Base-by-base conservation (phyloP, 176 grass and related monocot species). In the Chloris gayana region DNA sequence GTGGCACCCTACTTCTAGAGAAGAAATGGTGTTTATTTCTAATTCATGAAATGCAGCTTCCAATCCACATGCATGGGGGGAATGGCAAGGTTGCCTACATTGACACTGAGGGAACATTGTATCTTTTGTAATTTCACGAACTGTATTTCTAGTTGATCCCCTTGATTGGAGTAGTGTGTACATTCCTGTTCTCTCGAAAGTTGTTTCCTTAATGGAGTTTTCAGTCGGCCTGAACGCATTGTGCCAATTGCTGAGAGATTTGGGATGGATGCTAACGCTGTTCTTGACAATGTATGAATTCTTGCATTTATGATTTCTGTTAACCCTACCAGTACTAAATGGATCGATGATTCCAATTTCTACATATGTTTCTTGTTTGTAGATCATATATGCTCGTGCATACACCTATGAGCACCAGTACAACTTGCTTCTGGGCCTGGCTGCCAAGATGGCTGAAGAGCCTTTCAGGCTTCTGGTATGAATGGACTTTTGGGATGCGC, bases 331-430 rank as follows among this genome's bases (percentile, higher is more conserved):
- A 62, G 32, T 47, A 32, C 19, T 35, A 25, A n/a, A 29, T 18
- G 35, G 6, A 81, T 25, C 24, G 32, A 67, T 72, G 39, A 59
- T 22, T 67, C 84, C 25, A 67, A 86, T 41, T 45, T 6, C 34
- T 56, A 24, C 44, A 49, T 74, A 15, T 67, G 1, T 79, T 85
- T 85, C 72, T 72, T 58, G 57, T 80, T 62, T 26, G 54, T 24
- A 97, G 89, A 97, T 97, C 74, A 92, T 97, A 88, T 97, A 97
- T 72, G 94, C 94, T 59, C 91, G 94, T n/a, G 94, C 91, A 64
- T 97, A 92, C 82, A 97, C 94, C 4, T 94, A 97, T 62, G 91
- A 94, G 83, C 94, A 97, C 82, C 85, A 90, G 56, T 86, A 90
- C 89, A 92, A 94, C 67, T 97, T 97, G 83, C 89, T 97, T 22